Percentiles rank a stretch among this genome's conserved stretches.
Evolutionary conservation across 2,329 filamentous ascomycete species (phyloP).

Genomic region (Didymella lethalis): DNA sequence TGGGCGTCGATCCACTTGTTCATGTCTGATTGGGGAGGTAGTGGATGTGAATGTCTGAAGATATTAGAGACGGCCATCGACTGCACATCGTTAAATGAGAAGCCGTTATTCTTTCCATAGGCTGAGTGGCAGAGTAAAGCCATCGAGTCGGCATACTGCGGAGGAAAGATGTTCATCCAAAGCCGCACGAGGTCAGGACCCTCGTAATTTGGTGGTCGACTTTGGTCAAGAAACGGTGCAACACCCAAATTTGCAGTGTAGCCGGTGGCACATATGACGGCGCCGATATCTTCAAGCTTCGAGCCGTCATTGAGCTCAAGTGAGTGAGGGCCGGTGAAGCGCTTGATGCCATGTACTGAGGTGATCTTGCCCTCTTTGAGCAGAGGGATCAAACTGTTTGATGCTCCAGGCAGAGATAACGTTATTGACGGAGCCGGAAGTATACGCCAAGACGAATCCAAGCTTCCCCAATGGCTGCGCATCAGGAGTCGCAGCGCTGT

Average conservation of each 20-base stretch:
- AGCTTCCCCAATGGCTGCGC: not conserved
- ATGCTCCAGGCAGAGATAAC: not conserved
- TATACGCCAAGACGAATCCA: not conserved
- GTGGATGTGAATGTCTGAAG: slow-evolving; percentile 21
- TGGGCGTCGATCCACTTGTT: slow-evolving; percentile 12
- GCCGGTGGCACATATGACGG: not conserved
- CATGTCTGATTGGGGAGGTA: slow-evolving; percentile 18
- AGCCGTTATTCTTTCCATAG: slow-evolving; percentile 30
- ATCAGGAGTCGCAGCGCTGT: not conserved
- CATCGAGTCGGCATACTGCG: slow-evolving; percentile 23
- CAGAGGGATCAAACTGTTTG: not conserved
- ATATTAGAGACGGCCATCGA: slow-evolving; percentile 28
- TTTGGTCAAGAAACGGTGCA: not conserved
- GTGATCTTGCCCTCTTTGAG: not conserved
- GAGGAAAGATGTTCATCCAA: slow-evolving; percentile 29
- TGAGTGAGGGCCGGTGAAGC: not conserved
- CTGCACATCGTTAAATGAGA: slow-evolving; percentile 30
- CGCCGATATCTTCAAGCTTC: not conserved
- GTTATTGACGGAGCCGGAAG: not conserved
- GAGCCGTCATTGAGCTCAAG: not conserved
- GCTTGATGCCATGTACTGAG: not conserved
- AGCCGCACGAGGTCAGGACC: slow-evolving; percentile 34
- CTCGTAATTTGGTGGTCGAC: not conserved
- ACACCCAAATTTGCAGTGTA: not conserved
- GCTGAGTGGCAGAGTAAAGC: slow-evolving; percentile 26